Base-by-base conservation (phyloP, 2,329 filamentous ascomycete species). In the Fusarium pininemorale region DNA sequence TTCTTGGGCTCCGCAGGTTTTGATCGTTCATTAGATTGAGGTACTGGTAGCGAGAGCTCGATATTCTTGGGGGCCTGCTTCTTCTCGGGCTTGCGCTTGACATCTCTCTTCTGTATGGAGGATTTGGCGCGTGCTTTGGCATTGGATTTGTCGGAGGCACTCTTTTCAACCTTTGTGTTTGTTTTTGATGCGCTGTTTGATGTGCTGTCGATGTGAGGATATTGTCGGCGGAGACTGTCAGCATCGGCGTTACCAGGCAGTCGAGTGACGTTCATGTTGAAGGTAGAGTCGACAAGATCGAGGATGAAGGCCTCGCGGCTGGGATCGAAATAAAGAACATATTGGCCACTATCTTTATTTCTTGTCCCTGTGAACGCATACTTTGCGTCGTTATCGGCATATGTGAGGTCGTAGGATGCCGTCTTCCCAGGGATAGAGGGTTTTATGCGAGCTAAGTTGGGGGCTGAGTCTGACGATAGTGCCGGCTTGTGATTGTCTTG, bases 181-280 rank as follows among this genome's bases (percentile, higher is more conserved):
- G 75, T 28, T 28, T 77, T 73, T 18, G 78, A 62, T 12, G 71
- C 63, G 32, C 73, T 50, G 24, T 30, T 65, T 18, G 69, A 66
- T 57, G 47, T 69, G 57, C 39, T 81, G 30, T 86, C 85, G 42
- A 96, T 86, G 69, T 94, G 93, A 15, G 90, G 86, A 79, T 94
- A 91, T 78, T 92, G 87, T 56, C 90, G 87, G 54, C 89, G 87
- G 45, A 97, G 85, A 77, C 88, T 90, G 37, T 89, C 88, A 60
- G 87, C 83, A 74, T 94, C 90, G 61, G 87, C 84, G 77, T 92
- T 91, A 73, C 87, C 89, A 6, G 92, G 93, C 20, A 90, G 90
- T 63, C 88, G 90, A 59, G 89, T 90, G 61, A 98, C 84, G 81
- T 98, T 98, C 92, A 98, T 95, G 78, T 94, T 92, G 83, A 97